phyloP scores from a whole-genome alignment of 768 basidiomycete species.

The Calocybe indica region DNA sequence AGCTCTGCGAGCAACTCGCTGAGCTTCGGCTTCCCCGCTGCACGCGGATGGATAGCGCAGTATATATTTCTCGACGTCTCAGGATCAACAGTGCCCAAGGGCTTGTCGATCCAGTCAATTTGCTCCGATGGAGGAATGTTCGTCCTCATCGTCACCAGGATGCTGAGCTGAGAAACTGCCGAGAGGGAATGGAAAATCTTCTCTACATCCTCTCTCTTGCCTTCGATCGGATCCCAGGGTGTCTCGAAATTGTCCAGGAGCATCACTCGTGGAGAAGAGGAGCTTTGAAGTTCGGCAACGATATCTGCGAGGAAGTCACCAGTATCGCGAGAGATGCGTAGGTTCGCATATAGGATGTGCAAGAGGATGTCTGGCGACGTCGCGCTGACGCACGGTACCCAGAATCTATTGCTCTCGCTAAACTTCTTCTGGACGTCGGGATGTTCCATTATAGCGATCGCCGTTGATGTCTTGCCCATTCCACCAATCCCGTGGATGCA shows the following conservation, averaged over 20 bases:
- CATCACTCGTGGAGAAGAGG: conserved; percentile 20
- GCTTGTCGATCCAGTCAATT: conserved; percentile 16
- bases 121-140: conserved; percentile 18
- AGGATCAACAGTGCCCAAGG: conserved; percentile 10
- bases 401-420: conserved; percentile 14
- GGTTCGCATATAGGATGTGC: conserved; percentile 14
- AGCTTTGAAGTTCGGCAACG: conserved; percentile 13
- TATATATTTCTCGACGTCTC: conserved; percentile 16
- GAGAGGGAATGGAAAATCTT: conserved; percentile 17
- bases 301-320: conserved; percentile 12
- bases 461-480: conserved; percentile 33
- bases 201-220: conserved; percentile 14
- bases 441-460: conserved; percentile 24
- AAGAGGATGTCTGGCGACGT: conserved; percentile 15
- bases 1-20: conserved; percentile 15
- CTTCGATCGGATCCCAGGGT: conserved; percentile 22
- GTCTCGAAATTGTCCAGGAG: conserved; percentile 37
- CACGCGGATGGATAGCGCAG: conserved; percentile 11
- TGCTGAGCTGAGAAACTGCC: conserved; percentile 17
- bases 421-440: conserved; percentile 15
- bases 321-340: conserved; percentile 16
- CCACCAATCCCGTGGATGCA: conserved; percentile 25
- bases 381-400: conserved; percentile 28
- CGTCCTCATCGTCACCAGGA: conserved; percentile 28
- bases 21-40: conserved; percentile 14